Evolutionary conservation across 169 alveolate species (phyloP).

Genomic region (Plasmodium coatneyi): DNA sequence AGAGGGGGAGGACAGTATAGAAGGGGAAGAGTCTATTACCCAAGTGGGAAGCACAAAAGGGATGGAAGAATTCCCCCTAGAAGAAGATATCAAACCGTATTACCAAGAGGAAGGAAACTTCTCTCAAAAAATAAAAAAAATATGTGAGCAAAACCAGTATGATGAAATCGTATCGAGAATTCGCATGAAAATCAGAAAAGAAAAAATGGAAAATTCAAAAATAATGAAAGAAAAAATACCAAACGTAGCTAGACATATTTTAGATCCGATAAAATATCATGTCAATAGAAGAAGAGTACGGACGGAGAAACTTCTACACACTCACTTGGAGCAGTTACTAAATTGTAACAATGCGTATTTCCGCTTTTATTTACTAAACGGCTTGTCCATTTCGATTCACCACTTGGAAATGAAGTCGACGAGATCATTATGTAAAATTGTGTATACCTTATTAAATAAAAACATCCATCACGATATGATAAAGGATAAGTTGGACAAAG

Average conservation of each 20-base stretch:
- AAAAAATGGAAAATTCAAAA: slow-evolving; percentile 79
- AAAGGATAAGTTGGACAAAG: slow-evolving; percentile 77
- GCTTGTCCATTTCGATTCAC: slow-evolving; percentile 81
- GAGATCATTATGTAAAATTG: slow-evolving; percentile 77
- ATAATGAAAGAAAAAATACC: slow-evolving; percentile 83
- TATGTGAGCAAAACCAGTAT: slow-evolving; percentile 79
- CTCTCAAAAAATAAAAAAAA: slow-evolving; percentile 36
- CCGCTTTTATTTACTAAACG: slow-evolving; percentile 74
- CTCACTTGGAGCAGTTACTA: slow-evolving; percentile 82
- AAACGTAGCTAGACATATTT: slow-evolving; percentile 79
- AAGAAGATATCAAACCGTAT: slow-evolving; percentile 63
- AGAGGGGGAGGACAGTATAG: background rate
- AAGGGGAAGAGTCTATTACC: background rate
- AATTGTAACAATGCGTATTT: slow-evolving; percentile 80
- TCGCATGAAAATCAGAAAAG: slow-evolving; percentile 80
- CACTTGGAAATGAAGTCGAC: slow-evolving; percentile 84
- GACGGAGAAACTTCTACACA: slow-evolving; percentile 78
- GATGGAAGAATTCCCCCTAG: slow-evolving; percentile 6
- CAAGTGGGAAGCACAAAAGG: background rate
- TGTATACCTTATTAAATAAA: slow-evolving; percentile 78
- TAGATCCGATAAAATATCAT: slow-evolving; percentile 84
- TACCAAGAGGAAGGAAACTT: slow-evolving; percentile 54
- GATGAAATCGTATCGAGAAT: slow-evolving; percentile 86
- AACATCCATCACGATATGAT: slow-evolving; percentile 74
- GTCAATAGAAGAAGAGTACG: slow-evolving; percentile 81